Conservation (phyloP, 257 asterid species). For the Catharanthus roseus region DNA sequence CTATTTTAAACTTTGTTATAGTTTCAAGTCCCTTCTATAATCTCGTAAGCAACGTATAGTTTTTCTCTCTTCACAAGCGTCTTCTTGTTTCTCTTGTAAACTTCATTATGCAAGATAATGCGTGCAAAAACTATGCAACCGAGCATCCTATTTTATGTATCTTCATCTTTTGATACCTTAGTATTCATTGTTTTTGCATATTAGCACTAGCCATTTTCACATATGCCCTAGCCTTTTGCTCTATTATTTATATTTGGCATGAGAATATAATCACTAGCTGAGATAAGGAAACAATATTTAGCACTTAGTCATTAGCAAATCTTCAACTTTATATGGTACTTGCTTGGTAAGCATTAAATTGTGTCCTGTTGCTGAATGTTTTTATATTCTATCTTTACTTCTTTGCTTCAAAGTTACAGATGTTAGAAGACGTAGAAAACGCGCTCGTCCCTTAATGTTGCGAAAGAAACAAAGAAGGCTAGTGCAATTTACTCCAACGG, state of each 20-base stretch:
- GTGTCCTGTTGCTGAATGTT: neutral
- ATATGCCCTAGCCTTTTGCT: neutral
- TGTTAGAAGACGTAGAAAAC: conserved; percentile 59
- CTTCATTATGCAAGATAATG: neutral
- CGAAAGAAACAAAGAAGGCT: conserved; percentile 74
- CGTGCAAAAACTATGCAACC: neutral
- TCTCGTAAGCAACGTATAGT: neutral
- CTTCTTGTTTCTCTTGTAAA: neutral
- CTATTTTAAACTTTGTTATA: neutral
- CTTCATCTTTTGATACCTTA: neutral
- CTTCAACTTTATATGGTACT: neutral
- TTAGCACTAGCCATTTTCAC: neutral
- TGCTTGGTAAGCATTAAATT: neutral
- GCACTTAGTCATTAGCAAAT: neutral
- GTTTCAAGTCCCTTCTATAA: neutral
- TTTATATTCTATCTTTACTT: neutral
- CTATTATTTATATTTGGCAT: neutral
- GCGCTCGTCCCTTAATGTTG: conserved; percentile 41
- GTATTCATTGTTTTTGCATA: neutral
- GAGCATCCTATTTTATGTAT: neutral
- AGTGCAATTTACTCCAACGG: conserved; percentile 54
- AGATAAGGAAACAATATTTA: neutral
- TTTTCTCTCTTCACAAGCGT: no score
- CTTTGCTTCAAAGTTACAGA: conserved; percentile 30
- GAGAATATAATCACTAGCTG: neutral